Conservation (phyloP, 2,329 filamentous ascomycete species). For the Aspergillus japonicus region DNA sequence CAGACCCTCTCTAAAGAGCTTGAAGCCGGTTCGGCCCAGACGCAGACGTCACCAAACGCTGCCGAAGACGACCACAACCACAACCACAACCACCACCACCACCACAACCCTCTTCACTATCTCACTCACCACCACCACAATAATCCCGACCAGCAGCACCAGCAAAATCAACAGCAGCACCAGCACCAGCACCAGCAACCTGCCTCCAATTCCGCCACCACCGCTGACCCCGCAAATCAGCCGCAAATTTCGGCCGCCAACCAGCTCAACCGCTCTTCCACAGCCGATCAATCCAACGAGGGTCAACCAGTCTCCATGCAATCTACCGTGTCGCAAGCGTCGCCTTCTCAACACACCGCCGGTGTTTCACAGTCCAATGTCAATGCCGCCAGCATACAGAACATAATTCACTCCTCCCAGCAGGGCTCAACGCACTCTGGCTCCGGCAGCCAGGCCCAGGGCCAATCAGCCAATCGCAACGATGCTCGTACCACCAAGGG, state of each 20-base stretch:
- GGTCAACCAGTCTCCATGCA: conserved; percentile 37
- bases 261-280: conserved; percentile 14
- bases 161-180: conserved; percentile 11
- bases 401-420: conserved; percentile 71
- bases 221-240: not conserved
- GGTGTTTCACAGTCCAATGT: conserved; percentile 32
- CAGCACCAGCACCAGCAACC: conserved; percentile 9
- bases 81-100: conserved; percentile 29
- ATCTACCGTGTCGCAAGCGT: conserved; percentile 35
- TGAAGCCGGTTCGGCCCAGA: conserved; percentile 67
- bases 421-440: conserved; percentile 33
- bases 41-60: conserved; percentile 57
- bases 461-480: conserved; percentile 16
- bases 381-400: conserved; percentile 77
- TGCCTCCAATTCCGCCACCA: conserved; percentile 10
- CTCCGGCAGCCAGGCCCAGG: conserved; percentile 24
- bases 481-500: conserved; percentile 75
- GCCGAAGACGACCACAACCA: conserved; percentile 25
- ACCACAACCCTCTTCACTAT: conserved; percentile 17
- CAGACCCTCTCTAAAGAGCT: conserved; percentile 54
- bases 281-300: conserved; percentile 23
- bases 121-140: conserved; percentile 29
- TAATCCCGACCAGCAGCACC: conserved; percentile 16
- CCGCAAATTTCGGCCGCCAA: not conserved
- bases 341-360: conserved; percentile 29